Base-by-base conservation (phyloP, 768 basidiomycete genomes). In the Mycena rosella region DNA sequence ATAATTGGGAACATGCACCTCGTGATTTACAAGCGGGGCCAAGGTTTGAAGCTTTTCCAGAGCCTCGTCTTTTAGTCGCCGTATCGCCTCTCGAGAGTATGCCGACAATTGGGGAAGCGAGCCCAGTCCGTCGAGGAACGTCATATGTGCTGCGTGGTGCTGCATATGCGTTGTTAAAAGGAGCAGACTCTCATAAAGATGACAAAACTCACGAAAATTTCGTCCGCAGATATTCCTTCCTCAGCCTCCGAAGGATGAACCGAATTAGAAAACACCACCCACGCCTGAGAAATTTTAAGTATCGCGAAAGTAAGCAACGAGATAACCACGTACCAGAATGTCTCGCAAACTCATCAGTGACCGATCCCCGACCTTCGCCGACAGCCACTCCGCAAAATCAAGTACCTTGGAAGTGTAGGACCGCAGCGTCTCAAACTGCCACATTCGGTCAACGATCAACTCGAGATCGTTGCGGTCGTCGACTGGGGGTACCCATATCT, bases 401-500 rank as follows among this genome's bases (percentile, higher is more conserved):
- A 99, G 82, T 17, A 99, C 77, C 10, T 79, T 81, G 0, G 79
- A 58, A 2, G 94, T 96, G 72, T 87, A 92, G 1, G 68, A 61
- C 48, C 78, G 80, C 56, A 98, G 78, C 13, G 76, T 72, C 3
- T 86, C 83, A 56, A 85, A 76, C 49, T 81, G 80, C 95, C 96
- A 98, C 2, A 88, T 84, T 58, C 81, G 86, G 14, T 84, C 79
- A 27, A 99, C 82, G 73, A 99, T 97, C 72, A 93, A 84, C 65
- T 88, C 83, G 9, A 97, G 81, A 76, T 99, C 98, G 7, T 75
- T 73, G 20, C 89, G 84, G 65, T 89, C 84, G 63, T 93, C 89
- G 32, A 98, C 87, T 20, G 90, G 82, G 4, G 97, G 96, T 0
- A 99, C 98, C 97, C 98, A 99, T 34, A 99, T 97, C 78, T 99